A percentile compares a stretch with the other conserved stretches of the same genome.
Conservation (phyloP, 1,139 yeast species). For the Kodamaea derodonti region DNA sequence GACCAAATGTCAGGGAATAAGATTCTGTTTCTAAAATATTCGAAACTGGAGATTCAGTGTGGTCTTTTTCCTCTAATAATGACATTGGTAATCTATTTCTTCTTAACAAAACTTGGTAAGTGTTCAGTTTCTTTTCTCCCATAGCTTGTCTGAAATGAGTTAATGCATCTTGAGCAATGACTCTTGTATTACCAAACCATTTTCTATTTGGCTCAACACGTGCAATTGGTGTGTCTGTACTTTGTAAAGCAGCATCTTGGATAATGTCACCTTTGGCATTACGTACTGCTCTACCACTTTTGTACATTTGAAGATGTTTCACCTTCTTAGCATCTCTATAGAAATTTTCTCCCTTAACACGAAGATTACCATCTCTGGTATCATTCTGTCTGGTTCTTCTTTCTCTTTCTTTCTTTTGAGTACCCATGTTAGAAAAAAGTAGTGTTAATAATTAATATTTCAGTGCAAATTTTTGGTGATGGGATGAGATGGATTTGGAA, state of each 20-base stretch:
- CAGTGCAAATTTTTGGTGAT: too few relatives aligned
- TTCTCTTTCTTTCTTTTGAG: slow-evolving; percentile 84
- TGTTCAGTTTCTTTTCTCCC: slow-evolving; percentile 80
- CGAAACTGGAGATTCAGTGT: slow-evolving; percentile 69
- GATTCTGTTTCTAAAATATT: slow-evolving; percentile 87
- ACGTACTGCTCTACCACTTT: slow-evolving; percentile 81
- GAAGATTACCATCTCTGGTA: slow-evolving; percentile 81
- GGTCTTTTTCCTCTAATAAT: slow-evolving; percentile 77
- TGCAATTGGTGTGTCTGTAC: slow-evolving; percentile 84
- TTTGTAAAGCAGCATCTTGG: slow-evolving; percentile 84
- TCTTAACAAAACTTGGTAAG: slow-evolving; percentile 82
- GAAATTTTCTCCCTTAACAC: slow-evolving; percentile 96
- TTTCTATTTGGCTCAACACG: slow-evolving; percentile 93
- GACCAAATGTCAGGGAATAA: slow-evolving; percentile 81
- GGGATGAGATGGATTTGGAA: not conserved
- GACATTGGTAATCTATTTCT: slow-evolving; percentile 97
- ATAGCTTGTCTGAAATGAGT: slow-evolving; percentile 91
- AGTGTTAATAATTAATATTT: too few relatives aligned
- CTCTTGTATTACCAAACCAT: slow-evolving; percentile 98
- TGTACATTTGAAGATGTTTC: slow-evolving; percentile 87
- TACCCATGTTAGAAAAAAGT: slow-evolving; percentile 70
- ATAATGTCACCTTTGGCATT: slow-evolving; percentile 85
- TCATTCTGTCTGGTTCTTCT: slow-evolving; percentile 83
- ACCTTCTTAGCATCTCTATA: slow-evolving; percentile 93
- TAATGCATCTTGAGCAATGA: slow-evolving; percentile 94